Conservation (phyloP, 306 rosid genomes). For the cucumber (Cucumis sativus) region DNA sequence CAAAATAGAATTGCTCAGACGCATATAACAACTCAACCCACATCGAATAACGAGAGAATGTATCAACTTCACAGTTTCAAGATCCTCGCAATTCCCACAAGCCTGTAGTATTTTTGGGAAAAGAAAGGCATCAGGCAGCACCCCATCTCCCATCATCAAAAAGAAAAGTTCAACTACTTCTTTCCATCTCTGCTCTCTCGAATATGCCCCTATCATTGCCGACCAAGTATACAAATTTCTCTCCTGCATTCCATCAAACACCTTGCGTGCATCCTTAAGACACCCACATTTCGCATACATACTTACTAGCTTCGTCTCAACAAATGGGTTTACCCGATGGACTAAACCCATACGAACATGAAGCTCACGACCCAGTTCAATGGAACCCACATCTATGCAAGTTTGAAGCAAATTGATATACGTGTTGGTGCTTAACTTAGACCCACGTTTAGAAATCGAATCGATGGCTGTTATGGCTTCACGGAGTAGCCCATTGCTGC, state of each 20-base stretch:
- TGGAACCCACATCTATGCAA: conserved; percentile 52
- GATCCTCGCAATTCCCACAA: conserved; percentile 44
- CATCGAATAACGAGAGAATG: conserved; percentile 57
- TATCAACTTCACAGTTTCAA: conserved; percentile 39
- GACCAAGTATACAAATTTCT: conserved; percentile 93
- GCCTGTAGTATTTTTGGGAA: conserved; percentile 72
- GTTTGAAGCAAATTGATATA: conserved; percentile 53
- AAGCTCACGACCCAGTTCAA: conserved; percentile 63
- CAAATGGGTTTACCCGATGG: conserved; percentile 38
- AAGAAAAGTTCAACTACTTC: conserved; percentile 55
- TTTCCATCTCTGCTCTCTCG: conserved; percentile 48
- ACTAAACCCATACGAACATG: conserved; percentile 52
- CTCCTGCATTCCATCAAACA: conserved; percentile 68
- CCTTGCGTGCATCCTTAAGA: conserved; percentile 59
- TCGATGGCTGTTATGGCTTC: conserved; percentile 57
- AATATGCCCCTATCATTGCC: conserved; percentile 82
- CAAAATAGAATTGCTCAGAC: conserved; percentile 47
- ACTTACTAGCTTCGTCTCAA: conserved; percentile 70
- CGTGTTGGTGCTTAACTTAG: conserved; percentile 38
- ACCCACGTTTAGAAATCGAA: conserved; percentile 45
- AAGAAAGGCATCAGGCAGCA: conserved; percentile 60
- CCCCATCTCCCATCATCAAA: conserved; percentile 50
- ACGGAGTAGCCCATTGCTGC: conserved; percentile 37
- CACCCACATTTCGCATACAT: conserved; percentile 82
- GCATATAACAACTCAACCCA: conserved; percentile 25